Base-by-base conservation (phyloP, 1,284 basidiomycete species). In the Macrocystidia cucumis region DNA sequence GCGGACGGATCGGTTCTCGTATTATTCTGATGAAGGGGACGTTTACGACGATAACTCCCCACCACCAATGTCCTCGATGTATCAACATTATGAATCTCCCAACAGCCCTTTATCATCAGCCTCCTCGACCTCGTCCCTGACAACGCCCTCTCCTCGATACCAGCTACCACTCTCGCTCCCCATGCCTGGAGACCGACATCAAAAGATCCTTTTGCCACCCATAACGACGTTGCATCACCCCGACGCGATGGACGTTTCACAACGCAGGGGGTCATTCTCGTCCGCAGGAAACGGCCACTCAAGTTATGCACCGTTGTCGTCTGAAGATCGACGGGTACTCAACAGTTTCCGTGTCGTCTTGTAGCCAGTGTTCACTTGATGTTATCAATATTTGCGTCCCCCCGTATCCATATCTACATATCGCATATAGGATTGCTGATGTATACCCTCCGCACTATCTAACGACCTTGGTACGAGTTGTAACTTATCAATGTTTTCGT, bases 1-100 rank as follows among this genome's bases (percentile, higher is more conserved):
- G 34, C 57, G 66, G 46, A 60, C 53, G 43, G 62, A 71, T 43
- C 65, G 67, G 20, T 60, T 60, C 41, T 58, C 61, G 9, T 59
- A 59, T 38, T 51, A 51, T 33, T 54, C 55, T 41, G 52, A 60
- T 47, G 55, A 59, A 40, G 50, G 57, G 48, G 56, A 66, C 39
- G 36, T 50, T 3, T 46, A 56, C 27, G 60, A 63, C 16, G 55
- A 57, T 50, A 51, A 32, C 8, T 41, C 32, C 33, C 47, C 44
- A 30, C 40, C 40, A 26, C 44, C 32, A 40, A 32, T 41, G 37
- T 33, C 29, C 22, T 44, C 34, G 28, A 34, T 22, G 22, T 39
- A 21, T 40, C 38, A 42, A 23, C 35, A 48, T 18, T 35, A 37
- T 16, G 26, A 41, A 34, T 16, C 34, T 37, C 21, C 38, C 17